These are phyloP conservation scores for Fusarium metavorans DNA, from an alignment of 2,329 filamentous ascomycete species.

Conservation along the genomic window DNA sequence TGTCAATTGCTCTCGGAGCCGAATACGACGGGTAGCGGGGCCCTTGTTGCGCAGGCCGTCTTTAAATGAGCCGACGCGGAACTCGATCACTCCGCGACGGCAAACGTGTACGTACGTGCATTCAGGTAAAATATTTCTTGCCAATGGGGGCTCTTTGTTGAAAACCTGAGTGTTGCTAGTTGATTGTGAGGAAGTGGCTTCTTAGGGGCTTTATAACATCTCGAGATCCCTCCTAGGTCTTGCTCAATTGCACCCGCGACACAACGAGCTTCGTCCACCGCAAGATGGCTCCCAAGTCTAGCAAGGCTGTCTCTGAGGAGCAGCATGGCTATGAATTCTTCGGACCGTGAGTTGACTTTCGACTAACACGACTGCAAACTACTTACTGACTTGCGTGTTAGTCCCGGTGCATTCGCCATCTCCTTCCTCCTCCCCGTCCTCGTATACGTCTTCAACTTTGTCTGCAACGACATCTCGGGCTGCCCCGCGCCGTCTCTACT, in stretches of 20 bases:
- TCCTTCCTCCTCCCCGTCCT: slow-evolving; percentile 84
- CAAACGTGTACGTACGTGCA: not conserved
- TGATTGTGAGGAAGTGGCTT: not conserved
- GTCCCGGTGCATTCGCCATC: slow-evolving; percentile 81
- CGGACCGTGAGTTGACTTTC: slow-evolving; percentile 58
- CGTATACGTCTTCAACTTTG: slow-evolving; percentile 83
- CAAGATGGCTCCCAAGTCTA: slow-evolving; percentile 51
- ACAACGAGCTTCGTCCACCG: slow-evolving; percentile 8
- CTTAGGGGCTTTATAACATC: slow-evolving; percentile 9
- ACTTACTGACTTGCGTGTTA: slow-evolving; percentile 51
- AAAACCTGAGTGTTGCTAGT: slow-evolving; percentile 1
- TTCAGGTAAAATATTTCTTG: not conserved
- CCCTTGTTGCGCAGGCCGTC: slow-evolving; percentile 6
- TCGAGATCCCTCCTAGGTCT: not conserved
- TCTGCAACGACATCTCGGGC: slow-evolving; percentile 92
- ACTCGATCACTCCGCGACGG: slow-evolving; percentile 37
- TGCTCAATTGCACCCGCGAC: slow-evolving; percentile 4
- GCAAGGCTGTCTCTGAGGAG: slow-evolving; percentile 40
- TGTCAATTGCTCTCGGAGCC: slow-evolving; percentile 5
- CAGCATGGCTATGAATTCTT: slow-evolving; percentile 65
- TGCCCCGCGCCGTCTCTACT: slow-evolving; percentile 89
- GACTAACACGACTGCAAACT: not conserved
- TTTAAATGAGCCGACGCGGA: slow-evolving; percentile 37
- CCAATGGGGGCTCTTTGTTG: slow-evolving; percentile 17
- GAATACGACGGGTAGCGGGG: slow-evolving; percentile 34